Evolutionary conservation across 2,329 filamentous ascomycete species (phyloP).

Genomic region (Mycosphaerella sp.): DNA sequence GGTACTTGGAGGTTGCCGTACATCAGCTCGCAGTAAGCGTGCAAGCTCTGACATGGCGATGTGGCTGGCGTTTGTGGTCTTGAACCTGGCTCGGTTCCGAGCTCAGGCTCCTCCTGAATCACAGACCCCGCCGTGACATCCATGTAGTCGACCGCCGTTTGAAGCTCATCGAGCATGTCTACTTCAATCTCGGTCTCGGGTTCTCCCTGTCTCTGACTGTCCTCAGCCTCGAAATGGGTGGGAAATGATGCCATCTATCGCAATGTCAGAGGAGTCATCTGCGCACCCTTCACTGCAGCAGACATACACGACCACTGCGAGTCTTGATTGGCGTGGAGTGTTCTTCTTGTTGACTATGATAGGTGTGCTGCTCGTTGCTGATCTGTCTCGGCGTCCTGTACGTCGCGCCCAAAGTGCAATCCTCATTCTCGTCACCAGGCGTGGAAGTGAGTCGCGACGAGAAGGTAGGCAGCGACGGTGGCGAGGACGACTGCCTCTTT

Average conservation of each 20-base stretch:
- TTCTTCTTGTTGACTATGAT: background rate
- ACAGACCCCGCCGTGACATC: background rate
- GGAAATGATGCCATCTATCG: background rate
- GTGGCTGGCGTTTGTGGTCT: too few relatives aligned
- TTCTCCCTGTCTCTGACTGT: background rate
- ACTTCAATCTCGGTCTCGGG: background rate
- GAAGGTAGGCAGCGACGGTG: background rate
- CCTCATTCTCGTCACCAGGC: background rate
- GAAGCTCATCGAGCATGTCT: background rate
- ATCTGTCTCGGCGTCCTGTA: background rate
- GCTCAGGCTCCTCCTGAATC: background rate
- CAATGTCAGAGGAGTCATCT: background rate
- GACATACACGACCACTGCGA: background rate
- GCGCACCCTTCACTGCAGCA: background rate
- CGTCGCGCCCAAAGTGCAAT: background rate
- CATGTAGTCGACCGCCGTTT: background rate
- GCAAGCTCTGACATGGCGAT: too few relatives aligned
- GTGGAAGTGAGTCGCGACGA: background rate
- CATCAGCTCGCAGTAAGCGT: too few relatives aligned
- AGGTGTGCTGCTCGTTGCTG: background rate
- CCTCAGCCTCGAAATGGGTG: background rate
- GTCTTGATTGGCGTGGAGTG: background rate
- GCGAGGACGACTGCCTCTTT: constrained; percentile 10
- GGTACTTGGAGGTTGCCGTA: background rate
- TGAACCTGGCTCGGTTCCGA: too few relatives aligned